Evolutionary conservation across 2,329 filamentous ascomycete species (phyloP).

Genomic region (Lizonia empirigonia): DNA sequence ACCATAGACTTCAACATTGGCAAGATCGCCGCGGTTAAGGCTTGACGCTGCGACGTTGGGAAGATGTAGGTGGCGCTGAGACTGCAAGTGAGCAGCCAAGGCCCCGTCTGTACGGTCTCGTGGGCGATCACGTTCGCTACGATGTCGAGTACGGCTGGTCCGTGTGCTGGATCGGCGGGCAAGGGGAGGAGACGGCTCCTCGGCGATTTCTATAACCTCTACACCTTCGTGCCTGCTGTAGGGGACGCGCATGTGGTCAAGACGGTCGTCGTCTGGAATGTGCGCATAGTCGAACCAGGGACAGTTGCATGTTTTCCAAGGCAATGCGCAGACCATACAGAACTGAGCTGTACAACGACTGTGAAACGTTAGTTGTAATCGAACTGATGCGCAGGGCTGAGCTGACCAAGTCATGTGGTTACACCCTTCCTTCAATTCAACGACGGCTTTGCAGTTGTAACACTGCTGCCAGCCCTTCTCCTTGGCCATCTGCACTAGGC

Average conservation of each 20-base stretch:
- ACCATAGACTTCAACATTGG: constrained; percentile 53
- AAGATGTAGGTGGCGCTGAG: constrained; percentile 45
- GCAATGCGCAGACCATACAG: constrained; percentile 81
- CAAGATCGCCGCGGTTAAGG: constrained; percentile 23
- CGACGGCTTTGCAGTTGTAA: constrained; percentile 72
- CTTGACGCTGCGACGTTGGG: constrained; percentile 47
- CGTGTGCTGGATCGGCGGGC: constrained; percentile 35
- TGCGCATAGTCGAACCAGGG: constrained; percentile 73
- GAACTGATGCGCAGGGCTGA: neutral
- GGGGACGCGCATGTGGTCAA: constrained; percentile 48
- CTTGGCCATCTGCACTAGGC: constrained; percentile 68
- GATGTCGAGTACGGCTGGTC: constrained; percentile 27
- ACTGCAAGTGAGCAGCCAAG: constrained; percentile 59
- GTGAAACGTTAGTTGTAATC: constrained; percentile 23
- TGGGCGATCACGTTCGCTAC: constrained; percentile 43
- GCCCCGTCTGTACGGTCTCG: constrained; percentile 57
- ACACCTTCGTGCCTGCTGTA: constrained; percentile 34
- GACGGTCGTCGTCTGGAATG: constrained; percentile 58
- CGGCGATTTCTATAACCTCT: constrained; percentile 41
- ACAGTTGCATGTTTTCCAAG: constrained; percentile 85
- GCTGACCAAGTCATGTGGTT: constrained; percentile 86
- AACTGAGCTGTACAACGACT: constrained; percentile 82
- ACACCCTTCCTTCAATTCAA: constrained; percentile 81
- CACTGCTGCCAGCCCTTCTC: constrained; percentile 77
- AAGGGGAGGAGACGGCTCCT: constrained; percentile 32